Percentiles rank a stretch among this genome's conserved stretches.
Conservation (phyloP, 129 eudicot genomes). For the Glebionis coronaria region DNA sequence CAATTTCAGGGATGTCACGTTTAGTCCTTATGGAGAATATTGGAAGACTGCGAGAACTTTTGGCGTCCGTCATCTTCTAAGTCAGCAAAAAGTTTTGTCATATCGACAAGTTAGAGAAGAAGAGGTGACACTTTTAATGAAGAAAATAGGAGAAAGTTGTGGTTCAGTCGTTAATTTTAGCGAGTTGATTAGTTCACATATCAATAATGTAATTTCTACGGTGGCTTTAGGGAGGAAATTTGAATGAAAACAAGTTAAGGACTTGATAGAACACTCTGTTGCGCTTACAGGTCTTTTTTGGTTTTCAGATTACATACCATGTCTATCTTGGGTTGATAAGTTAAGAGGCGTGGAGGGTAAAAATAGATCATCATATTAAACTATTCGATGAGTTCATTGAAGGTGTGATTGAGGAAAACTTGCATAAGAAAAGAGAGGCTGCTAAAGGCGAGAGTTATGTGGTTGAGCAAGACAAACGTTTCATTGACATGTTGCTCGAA, state of each 20-base stretch:
- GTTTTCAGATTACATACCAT: constrained; percentile 4
- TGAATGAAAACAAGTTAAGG: neutral
- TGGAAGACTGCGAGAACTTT: neutral
- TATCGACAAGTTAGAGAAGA: constrained; percentile 8
- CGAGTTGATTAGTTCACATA: neutral
- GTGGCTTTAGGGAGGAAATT: constrained; percentile 11
- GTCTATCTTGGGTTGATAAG: constrained; percentile 2
- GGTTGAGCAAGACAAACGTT: neutral
- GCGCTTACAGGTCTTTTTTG: neutral
- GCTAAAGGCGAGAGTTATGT: neutral
- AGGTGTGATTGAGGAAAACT: constrained; percentile 5
- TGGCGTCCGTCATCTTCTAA: constrained; percentile 1
- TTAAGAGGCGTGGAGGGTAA: constrained; percentile 1
- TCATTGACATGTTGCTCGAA: constrained; percentile 4
- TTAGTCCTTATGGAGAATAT: constrained; percentile 3
- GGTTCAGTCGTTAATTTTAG: constrained; percentile 6
- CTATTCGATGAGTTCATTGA: neutral
- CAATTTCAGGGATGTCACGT: constrained; percentile 6
- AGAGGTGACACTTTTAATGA: constrained; percentile 3
- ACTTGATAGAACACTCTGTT: constrained; percentile 5
- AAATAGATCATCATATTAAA: neutral
- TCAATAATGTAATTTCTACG: neutral
- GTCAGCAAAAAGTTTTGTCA: constrained; percentile 3
- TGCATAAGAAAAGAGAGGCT: neutral
- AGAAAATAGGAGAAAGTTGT: neutral